Evolutionary conservation across 2,329 filamentous ascomycete genomes (phyloP).

Genomic region (Thelonectria olida): DNA sequence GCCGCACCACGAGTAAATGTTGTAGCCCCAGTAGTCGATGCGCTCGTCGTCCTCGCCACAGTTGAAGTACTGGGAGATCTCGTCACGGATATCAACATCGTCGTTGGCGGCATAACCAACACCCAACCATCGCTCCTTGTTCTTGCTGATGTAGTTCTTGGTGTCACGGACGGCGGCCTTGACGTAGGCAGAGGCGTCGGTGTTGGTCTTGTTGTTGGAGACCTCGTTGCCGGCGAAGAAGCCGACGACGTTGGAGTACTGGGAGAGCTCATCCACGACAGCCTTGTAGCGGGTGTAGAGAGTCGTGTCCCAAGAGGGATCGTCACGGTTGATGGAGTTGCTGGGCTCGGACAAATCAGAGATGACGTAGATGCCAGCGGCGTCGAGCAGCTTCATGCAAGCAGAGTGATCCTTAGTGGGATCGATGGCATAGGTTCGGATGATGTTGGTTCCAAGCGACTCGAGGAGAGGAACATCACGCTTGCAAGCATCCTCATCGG

Average conservation of each 20-base stretch:
- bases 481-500: conserved; percentile 75
- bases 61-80: conserved; percentile 94
- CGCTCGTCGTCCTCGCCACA: conserved; percentile 72
- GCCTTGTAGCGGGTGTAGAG: conserved; percentile 83
- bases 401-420: conserved; percentile 78
- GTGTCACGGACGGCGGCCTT: conserved; percentile 97
- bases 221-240: conserved; percentile 99
- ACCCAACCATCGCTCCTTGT: conserved; percentile 81
- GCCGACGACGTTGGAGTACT: conserved; percentile 91
- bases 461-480: conserved; percentile 86
- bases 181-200: conserved; percentile 88
- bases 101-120: conserved; percentile 98
- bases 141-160: conserved; percentile 90
- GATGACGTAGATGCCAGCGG: conserved; percentile 93
- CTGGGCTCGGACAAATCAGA: conserved; percentile 87
- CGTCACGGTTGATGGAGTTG: conserved; percentile 84
- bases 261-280: conserved; percentile 82
- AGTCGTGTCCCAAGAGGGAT: conserved; percentile 79
- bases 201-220: conserved; percentile 89
- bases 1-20: conserved; percentile 99
- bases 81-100: conserved; percentile 80
- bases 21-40: conserved; percentile 99
- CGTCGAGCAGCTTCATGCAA: conserved; percentile 85
- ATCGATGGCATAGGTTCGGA: conserved; percentile 95
- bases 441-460: conserved; percentile 86